Percentiles rank a stretch among this genome's conserved stretches.
Evolutionary conservation across 192 early-diverging fungal genomes (phyloP).

Genomic region (Geranomyces variabilis): DNA sequence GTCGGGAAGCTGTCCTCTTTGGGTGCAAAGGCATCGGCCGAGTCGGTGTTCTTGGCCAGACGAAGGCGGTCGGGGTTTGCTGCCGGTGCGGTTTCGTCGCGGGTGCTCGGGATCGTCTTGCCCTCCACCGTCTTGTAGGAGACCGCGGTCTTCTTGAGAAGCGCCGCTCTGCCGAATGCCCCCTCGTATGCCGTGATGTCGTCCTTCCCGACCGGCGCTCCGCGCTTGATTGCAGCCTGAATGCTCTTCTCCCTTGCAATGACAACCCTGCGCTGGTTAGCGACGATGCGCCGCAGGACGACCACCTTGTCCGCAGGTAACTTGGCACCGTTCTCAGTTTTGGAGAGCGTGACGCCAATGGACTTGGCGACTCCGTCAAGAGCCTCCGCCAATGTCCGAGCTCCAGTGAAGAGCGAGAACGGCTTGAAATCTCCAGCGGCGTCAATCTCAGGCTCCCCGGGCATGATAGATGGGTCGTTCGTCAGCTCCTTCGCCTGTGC

Average conservation of each 20-base stretch:
- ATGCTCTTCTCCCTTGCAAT: neutral
- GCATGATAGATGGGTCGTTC: neutral
- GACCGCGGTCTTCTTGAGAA: no score
- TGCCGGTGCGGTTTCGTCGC: no score
- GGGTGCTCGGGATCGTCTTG: no score
- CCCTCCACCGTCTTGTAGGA: no score
- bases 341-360: neutral
- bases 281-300: neutral
- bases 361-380: neutral
- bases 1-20: no score
- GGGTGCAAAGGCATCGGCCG: no score
- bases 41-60: no score
- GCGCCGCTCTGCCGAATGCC: neutral
- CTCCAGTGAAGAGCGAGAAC: neutral
- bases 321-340: neutral
- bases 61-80: no score
- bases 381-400: neutral
- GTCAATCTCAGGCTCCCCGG: neutral
- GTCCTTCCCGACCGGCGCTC: neutral
- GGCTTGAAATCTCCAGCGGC: neutral
- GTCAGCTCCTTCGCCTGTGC: neutral
- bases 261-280: neutral
- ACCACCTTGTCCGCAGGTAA: neutral
- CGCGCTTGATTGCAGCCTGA: neutral
- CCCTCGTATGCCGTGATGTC: neutral